Evolutionary conservation across 2,329 filamentous ascomycete species (phyloP).

Genomic region (Coniochaeta sp.): DNA sequence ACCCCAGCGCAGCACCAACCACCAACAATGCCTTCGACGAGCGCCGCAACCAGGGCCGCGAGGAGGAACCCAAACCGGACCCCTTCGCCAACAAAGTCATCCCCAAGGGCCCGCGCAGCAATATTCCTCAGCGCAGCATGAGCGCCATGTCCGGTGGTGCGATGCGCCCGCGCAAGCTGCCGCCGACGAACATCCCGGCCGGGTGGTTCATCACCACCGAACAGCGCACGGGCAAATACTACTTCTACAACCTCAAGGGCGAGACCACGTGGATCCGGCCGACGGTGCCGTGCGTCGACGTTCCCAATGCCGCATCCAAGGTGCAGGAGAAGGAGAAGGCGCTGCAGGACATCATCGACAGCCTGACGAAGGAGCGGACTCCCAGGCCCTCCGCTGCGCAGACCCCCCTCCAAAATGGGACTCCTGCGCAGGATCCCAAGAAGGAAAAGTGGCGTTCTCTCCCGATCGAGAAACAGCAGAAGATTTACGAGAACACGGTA

Average conservation of each 20-base stretch:
- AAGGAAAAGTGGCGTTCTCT: slow-evolving; percentile 65
- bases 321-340: slow-evolving; percentile 58
- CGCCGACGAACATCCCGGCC: slow-evolving; percentile 55
- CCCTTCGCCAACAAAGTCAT: slow-evolving; percentile 41
- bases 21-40: slow-evolving; percentile 51
- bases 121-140: slow-evolving; percentile 43
- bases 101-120: slow-evolving; percentile 55
- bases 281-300: slow-evolving; percentile 58
- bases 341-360: slow-evolving; percentile 79
- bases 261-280: slow-evolving; percentile 78
- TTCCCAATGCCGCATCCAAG: slow-evolving; percentile 58
- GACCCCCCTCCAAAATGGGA: slow-evolving; percentile 55
- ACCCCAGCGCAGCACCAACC: slow-evolving; percentile 56
- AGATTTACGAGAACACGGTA: slow-evolving; percentile 90
- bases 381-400: slow-evolving; percentile 49
- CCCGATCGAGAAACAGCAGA: slow-evolving; percentile 82
- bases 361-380: slow-evolving; percentile 64
- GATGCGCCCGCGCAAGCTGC: slow-evolving; percentile 49
- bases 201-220: slow-evolving; percentile 81
- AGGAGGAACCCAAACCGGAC: slow-evolving; percentile 32
- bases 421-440: slow-evolving; percentile 49
- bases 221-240: slow-evolving; percentile 56
- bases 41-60: slow-evolving; percentile 46
- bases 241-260: slow-evolving; percentile 79
- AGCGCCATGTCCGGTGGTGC: slow-evolving; percentile 37